Evolutionary conservation across 208 protist genomes (phyloP).

Genomic region (Kentomonas sorsogonicus): DNA sequence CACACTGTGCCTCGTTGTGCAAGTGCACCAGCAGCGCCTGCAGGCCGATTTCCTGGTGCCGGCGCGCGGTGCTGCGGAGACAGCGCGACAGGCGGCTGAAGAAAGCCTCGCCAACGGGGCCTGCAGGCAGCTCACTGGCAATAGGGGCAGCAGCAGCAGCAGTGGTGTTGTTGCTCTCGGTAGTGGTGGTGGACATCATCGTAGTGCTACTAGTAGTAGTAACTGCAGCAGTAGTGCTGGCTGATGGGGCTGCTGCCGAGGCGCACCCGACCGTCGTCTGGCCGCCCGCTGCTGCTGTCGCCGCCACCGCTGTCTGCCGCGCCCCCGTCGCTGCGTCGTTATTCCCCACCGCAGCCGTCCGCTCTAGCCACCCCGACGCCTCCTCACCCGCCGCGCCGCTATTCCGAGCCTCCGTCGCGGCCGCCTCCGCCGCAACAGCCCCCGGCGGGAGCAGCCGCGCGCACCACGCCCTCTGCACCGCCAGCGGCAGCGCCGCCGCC

Average conservation of each 20-base stretch:
- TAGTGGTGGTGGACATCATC: background rate
- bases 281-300: no score
- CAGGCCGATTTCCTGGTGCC: conserved; percentile 44
- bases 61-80: conserved; percentile 47
- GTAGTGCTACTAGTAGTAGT: conserved; percentile 24
- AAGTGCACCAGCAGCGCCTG: conserved; percentile 32
- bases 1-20: no score
- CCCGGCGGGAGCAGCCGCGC: no score
- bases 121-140: background rate
- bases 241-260: conserved; percentile 11
- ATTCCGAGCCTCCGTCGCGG: conserved; percentile 4
- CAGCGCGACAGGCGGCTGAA: conserved; percentile 32
- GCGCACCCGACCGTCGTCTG: no score
- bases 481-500: background rate
- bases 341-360: no score
- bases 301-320: no score
- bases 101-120: conserved; percentile 31
- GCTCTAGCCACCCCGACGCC: no score
- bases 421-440: background rate
- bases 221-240: no score
- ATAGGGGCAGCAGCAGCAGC: background rate
- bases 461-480: background rate
- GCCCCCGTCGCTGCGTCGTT: no score
- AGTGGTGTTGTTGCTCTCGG: background rate
- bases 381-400: no score